Base-by-base conservation (phyloP, 2,329 filamentous ascomycete genomes). In the Huntiella savannae region DNA sequence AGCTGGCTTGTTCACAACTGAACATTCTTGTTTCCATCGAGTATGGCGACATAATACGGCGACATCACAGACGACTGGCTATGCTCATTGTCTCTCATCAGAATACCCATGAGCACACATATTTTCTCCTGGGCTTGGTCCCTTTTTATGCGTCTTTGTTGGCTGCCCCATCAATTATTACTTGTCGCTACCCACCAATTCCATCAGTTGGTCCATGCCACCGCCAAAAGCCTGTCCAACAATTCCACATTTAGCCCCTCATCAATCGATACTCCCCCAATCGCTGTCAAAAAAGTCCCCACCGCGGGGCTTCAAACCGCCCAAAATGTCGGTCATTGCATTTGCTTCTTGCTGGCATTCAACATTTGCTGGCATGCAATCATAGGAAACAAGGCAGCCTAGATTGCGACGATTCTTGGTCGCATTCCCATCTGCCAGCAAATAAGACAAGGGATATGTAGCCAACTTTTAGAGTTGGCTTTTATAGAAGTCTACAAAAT, bases 141-240 rank as follows among this genome's bases (percentile, higher is more conserved):
- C 7, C 11, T 34, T 34, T 33, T 33, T 34, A 17, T 32, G 33
- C 22, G 40, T 34, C 40, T 34, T 43, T 43, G 40, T 43, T 43
- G 40, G 32, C 40, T 34, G 40, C 40, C 40, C 40, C 28, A 43
- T 43, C 40, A 43, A 43, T 43, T 33, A 41, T 32, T 37, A n/a
- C 39, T 11, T 19, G 39, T 17, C 39, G 15, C 39, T 17, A 12
- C 34, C 34, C 12, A 17, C 16, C 39, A 40, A n/a, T 36, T 5
- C 22, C 22, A 10, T 28, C 8, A 28, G 22, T 28, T 28, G 22
- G 22, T 28, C 22, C 22, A 28, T 28, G 22, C 37, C 11, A 40
- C 37, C 37, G 11, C n/a, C 16, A 12, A 40, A 39, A 39, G 19
- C 37, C 15, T 39, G 37, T 37, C 37, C 37, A 39, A 15, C 37